Base-by-base conservation (phyloP, 1,139 yeast genomes). In the Candida freyschussii region DNA sequence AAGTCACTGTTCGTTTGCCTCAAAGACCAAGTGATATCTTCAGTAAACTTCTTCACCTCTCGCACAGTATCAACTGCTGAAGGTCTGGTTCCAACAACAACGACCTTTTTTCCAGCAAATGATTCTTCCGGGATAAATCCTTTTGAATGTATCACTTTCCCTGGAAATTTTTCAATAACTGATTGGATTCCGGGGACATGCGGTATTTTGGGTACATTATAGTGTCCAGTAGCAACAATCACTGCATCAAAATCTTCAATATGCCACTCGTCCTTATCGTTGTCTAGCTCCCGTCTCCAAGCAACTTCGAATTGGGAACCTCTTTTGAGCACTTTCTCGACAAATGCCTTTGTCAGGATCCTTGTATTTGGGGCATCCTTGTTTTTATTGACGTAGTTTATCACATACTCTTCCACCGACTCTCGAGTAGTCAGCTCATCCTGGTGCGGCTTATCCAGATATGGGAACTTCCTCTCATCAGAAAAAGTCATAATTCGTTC, bases 11-110 rank as follows among this genome's bases (percentile, higher is more conserved):
- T 19, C 2, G 33, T 30, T 5, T 14, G 10, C 13, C 21, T 24
- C 6, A 25, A 24, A n/a, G 28, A 24, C 33, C 33, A 30, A 11
- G n/a, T 13, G 4, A 30, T 16, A 24, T 30, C 24, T 12, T 24
- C 5, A 12, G 33, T 30, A 13, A 30, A 32, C 13, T 20, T 13
- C 9, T 15, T 21, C 5, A 32, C 16, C 16, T 34, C 37, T 21
- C 37, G 20, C 13, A 68, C 52, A 11, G 69, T 52, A 47, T 72
- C 74, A n/a, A 65, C 60, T 5, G 74, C 62, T 40, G 72, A 65
- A 21, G 70, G 57, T 24, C 70, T 61, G 1, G 74, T 70, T 2
- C 77, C 78, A 26, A 72, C 58, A 21, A 70, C 59, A 37, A 72
- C 50, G 6, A 69, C 65, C 19, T 60, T 62, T 43, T 68, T 62